Percentiles rank a stretch among this genome's conserved stretches.
These are phyloP conservation scores for Boletus pseudo-olivaceus DNA, from an alignment of 768 basidiomycete genomes.

Conservation along the genomic window DNA sequence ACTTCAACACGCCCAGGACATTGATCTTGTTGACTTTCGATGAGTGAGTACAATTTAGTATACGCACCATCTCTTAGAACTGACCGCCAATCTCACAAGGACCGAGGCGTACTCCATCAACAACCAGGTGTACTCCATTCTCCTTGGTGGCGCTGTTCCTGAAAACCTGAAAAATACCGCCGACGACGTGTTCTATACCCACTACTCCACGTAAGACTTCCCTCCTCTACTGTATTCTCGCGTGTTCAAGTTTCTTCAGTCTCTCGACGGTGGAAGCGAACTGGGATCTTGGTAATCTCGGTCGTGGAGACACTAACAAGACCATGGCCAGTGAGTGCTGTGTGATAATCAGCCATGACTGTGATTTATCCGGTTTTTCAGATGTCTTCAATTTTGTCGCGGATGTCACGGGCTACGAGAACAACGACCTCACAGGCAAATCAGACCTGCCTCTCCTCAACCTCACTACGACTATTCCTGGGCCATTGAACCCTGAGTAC, in stretches of 20 bases:
- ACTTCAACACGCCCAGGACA: slow-evolving; percentile 53
- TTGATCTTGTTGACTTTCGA: slow-evolving; percentile 55
- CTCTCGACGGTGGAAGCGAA: slow-evolving; percentile 57
- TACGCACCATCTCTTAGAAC: neutral
- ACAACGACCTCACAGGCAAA: slow-evolving; percentile 31
- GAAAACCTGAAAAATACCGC: slow-evolving; percentile 35
- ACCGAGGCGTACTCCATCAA: slow-evolving; percentile 32
- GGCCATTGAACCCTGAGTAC: slow-evolving; percentile 37
- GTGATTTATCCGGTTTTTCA: neutral
- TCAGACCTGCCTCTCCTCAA: slow-evolving; percentile 29
- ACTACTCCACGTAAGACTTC: slow-evolving; percentile 44
- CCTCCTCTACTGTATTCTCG: neutral
- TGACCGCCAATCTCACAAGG: neutral
- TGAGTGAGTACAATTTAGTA: slow-evolving; percentile 37
- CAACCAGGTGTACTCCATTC: slow-evolving; percentile 42
- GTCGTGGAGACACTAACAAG: slow-evolving; percentile 49
- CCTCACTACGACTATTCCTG: slow-evolving; percentile 27
- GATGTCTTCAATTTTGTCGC: slow-evolving; percentile 41
- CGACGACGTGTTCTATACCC: slow-evolving; percentile 50
- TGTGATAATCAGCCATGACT: neutral
- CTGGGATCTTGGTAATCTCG: slow-evolving; percentile 46
- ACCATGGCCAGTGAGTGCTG: slow-evolving; percentile 17
- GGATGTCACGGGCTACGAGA: slow-evolving; percentile 38
- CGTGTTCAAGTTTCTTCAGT: slow-evolving; percentile 7
- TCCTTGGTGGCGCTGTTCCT: slow-evolving; percentile 46